Conservation (phyloP, 2,329 filamentous ascomycete genomes). For the Pseudogymnoascus sp. region DNA sequence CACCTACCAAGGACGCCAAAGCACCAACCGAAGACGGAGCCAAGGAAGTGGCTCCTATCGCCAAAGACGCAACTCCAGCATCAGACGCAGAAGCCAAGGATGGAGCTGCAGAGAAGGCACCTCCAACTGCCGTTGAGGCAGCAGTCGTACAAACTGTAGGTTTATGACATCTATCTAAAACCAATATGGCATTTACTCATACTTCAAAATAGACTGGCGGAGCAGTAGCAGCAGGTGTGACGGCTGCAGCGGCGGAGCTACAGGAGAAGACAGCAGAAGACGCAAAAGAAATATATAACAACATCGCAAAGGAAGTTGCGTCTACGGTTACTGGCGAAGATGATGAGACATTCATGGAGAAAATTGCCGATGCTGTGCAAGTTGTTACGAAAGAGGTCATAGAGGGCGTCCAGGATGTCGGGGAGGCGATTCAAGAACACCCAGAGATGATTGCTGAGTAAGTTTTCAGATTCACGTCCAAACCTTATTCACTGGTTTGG, state of each 20-base stretch:
- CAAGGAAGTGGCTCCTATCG: neutral
- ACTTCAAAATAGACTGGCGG: neutral
- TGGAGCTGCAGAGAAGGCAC: neutral
- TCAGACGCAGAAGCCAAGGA: neutral
- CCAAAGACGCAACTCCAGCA: neutral
- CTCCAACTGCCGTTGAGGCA: neutral
- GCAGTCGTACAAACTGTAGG: neutral
- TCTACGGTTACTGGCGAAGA: conserved; percentile 13
- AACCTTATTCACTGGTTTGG: neutral
- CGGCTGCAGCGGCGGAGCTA: neutral
- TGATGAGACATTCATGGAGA: conserved; percentile 12
- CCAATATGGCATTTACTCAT: neutral
- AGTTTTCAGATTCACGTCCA: neutral
- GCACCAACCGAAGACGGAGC: neutral
- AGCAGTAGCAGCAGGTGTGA: conserved; percentile 10
- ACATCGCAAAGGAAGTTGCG: conserved; percentile 16
- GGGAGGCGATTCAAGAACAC: conserved; percentile 19
- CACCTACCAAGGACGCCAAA: neutral
- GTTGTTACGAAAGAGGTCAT: conserved; percentile 18
- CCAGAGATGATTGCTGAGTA: conserved; percentile 23
- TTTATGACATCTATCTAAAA: neutral
- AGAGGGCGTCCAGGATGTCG: conserved; percentile 18
- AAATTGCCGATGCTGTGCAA: conserved; percentile 17
- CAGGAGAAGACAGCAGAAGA: conserved; percentile 12
- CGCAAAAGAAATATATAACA: conserved; percentile 16